Conservation (phyloP, 2,329 filamentous ascomycete species). For the Arthroderma uncinatum region DNA sequence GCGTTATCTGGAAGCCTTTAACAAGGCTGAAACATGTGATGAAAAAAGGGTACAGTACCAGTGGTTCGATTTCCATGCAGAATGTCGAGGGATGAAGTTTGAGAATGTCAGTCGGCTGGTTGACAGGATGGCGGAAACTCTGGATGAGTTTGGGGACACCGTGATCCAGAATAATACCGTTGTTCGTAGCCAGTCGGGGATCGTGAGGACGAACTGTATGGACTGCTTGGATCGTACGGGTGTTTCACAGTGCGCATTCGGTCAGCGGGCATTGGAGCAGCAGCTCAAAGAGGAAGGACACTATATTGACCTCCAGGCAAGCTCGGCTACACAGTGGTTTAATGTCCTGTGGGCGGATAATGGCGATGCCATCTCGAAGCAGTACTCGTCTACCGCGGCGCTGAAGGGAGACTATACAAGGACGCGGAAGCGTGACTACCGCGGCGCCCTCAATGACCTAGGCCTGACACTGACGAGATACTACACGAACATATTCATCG, state of each 20-base stretch:
- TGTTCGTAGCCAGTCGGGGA: constrained; percentile 51
- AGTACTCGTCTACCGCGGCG: constrained; percentile 90
- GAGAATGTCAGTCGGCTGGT: constrained; percentile 82
- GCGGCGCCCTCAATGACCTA: constrained; percentile 82
- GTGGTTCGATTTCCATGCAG: constrained; percentile 95
- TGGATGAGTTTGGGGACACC: constrained; percentile 63
- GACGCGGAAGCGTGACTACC: constrained; percentile 79
- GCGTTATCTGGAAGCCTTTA: constrained; percentile 53
- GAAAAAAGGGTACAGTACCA: constrained; percentile 56
- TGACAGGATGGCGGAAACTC: constrained; percentile 53
- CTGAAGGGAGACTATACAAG: constrained; percentile 95
- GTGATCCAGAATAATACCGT: constrained; percentile 40
- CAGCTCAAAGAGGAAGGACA: constrained; percentile 69
- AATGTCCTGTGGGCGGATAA: constrained; percentile 97
- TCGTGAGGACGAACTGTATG: constrained; percentile 96
- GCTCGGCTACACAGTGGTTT: constrained; percentile 82
- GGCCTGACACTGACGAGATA: constrained; percentile 69
- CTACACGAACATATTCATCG: constrained; percentile 84
- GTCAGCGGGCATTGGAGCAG: constrained; percentile 65
- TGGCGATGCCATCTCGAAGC: constrained; percentile 86
- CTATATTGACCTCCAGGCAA: constrained; percentile 60
- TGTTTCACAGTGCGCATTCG: constrained; percentile 87
- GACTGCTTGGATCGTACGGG: constrained; percentile 95
- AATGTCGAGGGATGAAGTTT: constrained; percentile 93
- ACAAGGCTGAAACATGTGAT: constrained; percentile 48